These are phyloP conservation scores for Penicillium arizonense DNA, from an alignment of 495 filamentous ascomycete genomes.

Conservation along the genomic window DNA sequence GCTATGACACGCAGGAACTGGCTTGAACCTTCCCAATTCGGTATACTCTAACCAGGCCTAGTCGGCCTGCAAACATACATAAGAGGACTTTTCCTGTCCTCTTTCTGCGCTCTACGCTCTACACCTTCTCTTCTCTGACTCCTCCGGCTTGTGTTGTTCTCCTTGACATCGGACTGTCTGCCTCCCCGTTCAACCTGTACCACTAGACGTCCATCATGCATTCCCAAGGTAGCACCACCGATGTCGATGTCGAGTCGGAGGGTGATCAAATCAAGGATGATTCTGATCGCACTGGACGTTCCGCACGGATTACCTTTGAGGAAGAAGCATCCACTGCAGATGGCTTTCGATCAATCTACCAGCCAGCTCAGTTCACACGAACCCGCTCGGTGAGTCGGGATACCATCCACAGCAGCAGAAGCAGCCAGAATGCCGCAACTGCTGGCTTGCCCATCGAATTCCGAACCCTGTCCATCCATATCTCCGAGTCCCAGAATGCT, in stretches of 20 bases:
- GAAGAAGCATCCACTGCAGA: constrained; percentile 17
- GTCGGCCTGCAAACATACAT: no score
- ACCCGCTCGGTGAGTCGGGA: constrained; percentile 25
- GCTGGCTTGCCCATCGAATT: constrained; percentile 42
- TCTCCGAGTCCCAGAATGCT: constrained; percentile 39
- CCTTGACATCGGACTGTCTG: constrained; percentile 13
- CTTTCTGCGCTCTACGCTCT: background rate
- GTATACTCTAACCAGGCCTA: no score
- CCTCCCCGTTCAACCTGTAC: background rate
- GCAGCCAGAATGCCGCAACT: constrained; percentile 10
- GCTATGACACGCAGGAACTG: background rate
- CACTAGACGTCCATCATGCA: constrained; percentile 9
- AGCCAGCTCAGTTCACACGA: constrained; percentile 14
- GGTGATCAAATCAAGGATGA: constrained; percentile 11
- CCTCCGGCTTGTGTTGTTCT: constrained; percentile 8
- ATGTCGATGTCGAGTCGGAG: constrained; percentile 21
- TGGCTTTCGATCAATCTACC: constrained; percentile 21
- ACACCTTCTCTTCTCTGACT: background rate
- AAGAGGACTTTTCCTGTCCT: background rate
- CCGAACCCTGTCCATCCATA: constrained; percentile 45
- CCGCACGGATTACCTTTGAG: constrained; percentile 23
- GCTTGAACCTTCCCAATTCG: background rate
- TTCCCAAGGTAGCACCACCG: constrained; percentile 6
- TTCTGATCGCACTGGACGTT: constrained; percentile 11
- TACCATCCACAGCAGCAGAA: constrained; percentile 18